These are phyloP conservation scores for Collariella sp. DNA, from an alignment of 495 filamentous ascomycete species.

Conservation along the genomic window DNA sequence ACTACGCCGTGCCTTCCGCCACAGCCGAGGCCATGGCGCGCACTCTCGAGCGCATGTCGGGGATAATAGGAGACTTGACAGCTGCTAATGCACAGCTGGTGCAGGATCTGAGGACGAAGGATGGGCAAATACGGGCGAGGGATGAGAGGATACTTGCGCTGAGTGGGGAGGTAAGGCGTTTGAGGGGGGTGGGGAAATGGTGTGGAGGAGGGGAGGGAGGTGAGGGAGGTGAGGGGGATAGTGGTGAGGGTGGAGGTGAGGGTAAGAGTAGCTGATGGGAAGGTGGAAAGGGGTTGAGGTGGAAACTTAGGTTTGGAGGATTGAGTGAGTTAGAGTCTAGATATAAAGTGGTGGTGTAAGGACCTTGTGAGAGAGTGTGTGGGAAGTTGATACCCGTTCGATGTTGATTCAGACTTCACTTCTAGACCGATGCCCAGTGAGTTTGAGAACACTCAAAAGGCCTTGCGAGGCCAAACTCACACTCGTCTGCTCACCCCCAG, in stretches of 20 bases:
- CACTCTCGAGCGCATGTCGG: conserved; percentile 3
- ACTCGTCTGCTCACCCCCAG: no score
- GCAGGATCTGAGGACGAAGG: neutral
- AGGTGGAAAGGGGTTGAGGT: neutral
- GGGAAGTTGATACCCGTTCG: no score
- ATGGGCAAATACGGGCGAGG: neutral
- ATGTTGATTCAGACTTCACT: no score
- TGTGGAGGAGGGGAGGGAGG: neutral
- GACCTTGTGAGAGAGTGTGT: no score
- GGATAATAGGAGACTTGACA: neutral
- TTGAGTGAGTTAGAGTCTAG: no score
- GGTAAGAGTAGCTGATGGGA: neutral
- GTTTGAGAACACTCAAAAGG: no score
- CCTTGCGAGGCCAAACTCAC: no score
- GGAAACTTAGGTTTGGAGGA: no score
- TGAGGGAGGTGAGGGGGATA: neutral
- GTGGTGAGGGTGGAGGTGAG: neutral
- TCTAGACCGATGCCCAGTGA: no score
- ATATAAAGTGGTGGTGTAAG: no score
- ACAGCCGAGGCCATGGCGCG: conserved; percentile 6
- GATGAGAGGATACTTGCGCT: neutral
- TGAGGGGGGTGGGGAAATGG: no score
- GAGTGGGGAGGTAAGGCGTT: neutral
- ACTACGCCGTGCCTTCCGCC: conserved; percentile 2
- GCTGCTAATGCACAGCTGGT: conserved; percentile 5